A percentile compares a stretch with the other conserved stretches of the same genome.
Conservation (phyloP, 2,329 filamentous ascomycete species). For the Talaromyces albobiverticillius region DNA sequence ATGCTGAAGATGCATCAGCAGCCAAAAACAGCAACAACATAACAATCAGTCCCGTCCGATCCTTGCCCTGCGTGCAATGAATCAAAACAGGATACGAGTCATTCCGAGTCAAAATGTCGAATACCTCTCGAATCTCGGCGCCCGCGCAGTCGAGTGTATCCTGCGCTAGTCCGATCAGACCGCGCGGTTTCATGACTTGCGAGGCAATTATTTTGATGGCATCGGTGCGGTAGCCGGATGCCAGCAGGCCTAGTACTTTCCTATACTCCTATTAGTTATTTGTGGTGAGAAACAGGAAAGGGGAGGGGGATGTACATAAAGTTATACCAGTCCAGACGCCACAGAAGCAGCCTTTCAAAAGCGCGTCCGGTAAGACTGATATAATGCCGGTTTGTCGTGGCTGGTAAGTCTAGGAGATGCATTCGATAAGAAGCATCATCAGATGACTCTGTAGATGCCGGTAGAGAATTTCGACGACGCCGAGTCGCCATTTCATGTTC, state of each 20-base stretch:
- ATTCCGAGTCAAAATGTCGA: conserved; percentile 59
- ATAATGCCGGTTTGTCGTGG: conserved; percentile 60
- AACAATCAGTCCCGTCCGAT: conserved; percentile 72
- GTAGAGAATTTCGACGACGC: conserved; percentile 51
- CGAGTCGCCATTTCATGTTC: conserved; percentile 68
- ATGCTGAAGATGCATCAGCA: background rate
- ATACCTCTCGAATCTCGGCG: conserved; percentile 63
- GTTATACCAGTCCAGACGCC: conserved; percentile 65
- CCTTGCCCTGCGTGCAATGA: conserved; percentile 89
- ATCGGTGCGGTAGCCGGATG: conserved; percentile 64
- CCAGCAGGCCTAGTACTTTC: conserved; percentile 61
- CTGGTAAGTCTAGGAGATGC: conserved; percentile 61
- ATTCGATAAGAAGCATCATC: conserved; percentile 51
- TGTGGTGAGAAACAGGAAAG: background rate
- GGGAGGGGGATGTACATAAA: conserved; percentile 48
- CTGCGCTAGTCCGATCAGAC: conserved; percentile 66
- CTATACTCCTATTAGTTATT: conserved; percentile 28
- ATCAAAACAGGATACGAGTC: conserved; percentile 63
- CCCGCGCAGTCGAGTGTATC: conserved; percentile 68
- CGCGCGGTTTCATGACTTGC: conserved; percentile 69
- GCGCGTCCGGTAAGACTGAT: conserved; percentile 72
- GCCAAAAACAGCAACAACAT: conserved; percentile 55
- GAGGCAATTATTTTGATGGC: conserved; percentile 68
- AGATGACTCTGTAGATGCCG: conserved; percentile 20
- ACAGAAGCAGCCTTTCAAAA: conserved; percentile 67